A percentile compares a stretch with the other conserved stretches of the same genome.
Conservation (phyloP, 73 alveolate genomes). For the Effrenium voratum region DNA sequence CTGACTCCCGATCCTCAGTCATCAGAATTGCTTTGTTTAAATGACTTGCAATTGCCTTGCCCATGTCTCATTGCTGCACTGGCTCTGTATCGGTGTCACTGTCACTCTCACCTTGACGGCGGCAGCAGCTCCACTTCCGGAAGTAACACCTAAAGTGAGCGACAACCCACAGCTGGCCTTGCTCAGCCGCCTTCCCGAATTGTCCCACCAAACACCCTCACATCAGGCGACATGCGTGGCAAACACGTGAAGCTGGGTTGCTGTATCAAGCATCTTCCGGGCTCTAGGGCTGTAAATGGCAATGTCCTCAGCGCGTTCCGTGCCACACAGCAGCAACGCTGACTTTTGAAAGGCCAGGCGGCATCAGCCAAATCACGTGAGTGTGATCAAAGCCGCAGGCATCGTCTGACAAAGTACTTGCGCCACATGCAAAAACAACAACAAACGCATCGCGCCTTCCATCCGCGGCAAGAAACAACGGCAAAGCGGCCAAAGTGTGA, state of each 20-base stretch:
- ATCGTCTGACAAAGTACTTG: not conserved
- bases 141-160: not conserved
- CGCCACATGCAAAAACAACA: not conserved
- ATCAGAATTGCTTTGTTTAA: no score
- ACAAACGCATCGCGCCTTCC: not conserved
- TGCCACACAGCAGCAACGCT: not conserved
- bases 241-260: not conserved
- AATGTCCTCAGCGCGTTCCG: not conserved
- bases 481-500: not conserved
- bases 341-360: not conserved
- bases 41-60: not conserved
- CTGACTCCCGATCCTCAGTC: not conserved
- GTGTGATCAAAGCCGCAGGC: constrained; percentile 16
- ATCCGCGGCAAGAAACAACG: not conserved
- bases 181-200: not conserved
- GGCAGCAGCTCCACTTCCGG: not conserved
- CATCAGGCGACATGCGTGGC: not conserved
- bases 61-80: not conserved
- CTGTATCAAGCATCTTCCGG: not conserved
- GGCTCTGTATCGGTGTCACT: not conserved
- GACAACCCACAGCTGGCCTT: not conserved
- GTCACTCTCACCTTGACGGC: not conserved
- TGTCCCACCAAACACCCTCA: not conserved
- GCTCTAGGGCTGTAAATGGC: not conserved
- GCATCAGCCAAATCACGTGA: constrained; percentile 17